Evolutionary conservation across 2,329 filamentous ascomycete species (phyloP).

Genomic region (Dryadomyces quercus-mongolicae): DNA sequence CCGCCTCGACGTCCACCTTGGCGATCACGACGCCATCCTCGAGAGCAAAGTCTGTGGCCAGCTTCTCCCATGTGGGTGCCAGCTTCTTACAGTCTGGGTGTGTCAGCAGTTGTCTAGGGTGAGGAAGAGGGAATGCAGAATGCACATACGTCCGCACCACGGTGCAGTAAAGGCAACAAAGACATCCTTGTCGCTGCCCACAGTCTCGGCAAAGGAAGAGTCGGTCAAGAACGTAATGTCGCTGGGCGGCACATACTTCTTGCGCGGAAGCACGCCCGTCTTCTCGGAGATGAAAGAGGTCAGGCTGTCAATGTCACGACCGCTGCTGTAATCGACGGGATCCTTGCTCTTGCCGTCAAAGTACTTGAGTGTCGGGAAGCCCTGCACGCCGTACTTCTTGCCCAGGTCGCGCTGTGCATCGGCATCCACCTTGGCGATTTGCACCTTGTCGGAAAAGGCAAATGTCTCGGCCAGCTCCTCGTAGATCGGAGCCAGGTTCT

Average conservation of each 20-base stretch:
- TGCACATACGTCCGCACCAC: slow-evolving; percentile 88
- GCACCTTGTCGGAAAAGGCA: slow-evolving; percentile 60
- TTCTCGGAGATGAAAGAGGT: slow-evolving; percentile 72
- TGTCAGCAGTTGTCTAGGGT: not conserved
- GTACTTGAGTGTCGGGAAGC: slow-evolving; percentile 95
- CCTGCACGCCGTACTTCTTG: slow-evolving; percentile 77
- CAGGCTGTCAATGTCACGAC: slow-evolving; percentile 79
- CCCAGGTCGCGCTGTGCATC: slow-evolving; percentile 78
- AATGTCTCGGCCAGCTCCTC: slow-evolving; percentile 75
- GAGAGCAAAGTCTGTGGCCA: slow-evolving; percentile 65
- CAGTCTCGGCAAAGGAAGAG: slow-evolving; percentile 58
- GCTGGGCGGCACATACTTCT: slow-evolving; percentile 61
- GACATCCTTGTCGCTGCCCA: slow-evolving; percentile 81
- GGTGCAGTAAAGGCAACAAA: slow-evolving; percentile 95
- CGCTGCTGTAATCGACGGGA: slow-evolving; percentile 75
- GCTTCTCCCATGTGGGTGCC: slow-evolving; percentile 77
- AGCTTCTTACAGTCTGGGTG: slow-evolving; percentile 85
- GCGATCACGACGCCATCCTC: slow-evolving; percentile 76
- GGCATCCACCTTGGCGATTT: slow-evolving; percentile 92
- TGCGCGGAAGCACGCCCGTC: slow-evolving; percentile 71
- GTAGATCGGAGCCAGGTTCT: slow-evolving; percentile 87
- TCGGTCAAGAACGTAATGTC: slow-evolving; percentile 72
- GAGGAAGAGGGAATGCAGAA: not conserved
- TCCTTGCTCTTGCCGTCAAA: slow-evolving; percentile 90
- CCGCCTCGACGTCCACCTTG: slow-evolving; percentile 89